phyloP scores from a whole-genome alignment of 768 basidiomycete species.

The Pluteus cervinus region DNA sequence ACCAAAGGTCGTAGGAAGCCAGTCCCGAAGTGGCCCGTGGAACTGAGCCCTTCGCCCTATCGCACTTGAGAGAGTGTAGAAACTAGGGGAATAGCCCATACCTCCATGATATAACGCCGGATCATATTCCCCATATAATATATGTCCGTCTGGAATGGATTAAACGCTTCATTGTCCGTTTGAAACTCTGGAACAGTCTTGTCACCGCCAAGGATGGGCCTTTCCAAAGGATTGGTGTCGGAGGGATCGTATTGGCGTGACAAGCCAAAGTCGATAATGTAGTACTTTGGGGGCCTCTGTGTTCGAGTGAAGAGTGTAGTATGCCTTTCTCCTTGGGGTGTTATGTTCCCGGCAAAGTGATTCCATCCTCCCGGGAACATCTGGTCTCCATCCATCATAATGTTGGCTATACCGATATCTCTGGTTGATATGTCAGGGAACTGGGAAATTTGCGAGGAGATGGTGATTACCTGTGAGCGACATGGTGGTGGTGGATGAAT shows the following conservation, averaged over 20 bases:
- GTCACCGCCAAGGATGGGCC: too few relatives aligned
- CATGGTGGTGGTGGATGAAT: slow-evolving; percentile 26
- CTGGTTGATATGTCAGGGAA: slow-evolving; percentile 9
- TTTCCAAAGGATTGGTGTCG: slow-evolving; percentile 16
- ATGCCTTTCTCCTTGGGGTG: slow-evolving; percentile 1
- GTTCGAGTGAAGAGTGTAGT: slow-evolving; percentile 15
- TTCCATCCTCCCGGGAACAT: slow-evolving; percentile 16
- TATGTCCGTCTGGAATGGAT: slow-evolving; percentile 39
- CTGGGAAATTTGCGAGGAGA: neutral
- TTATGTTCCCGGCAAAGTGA: slow-evolving; percentile 10
- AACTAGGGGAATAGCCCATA: too few relatives aligned
- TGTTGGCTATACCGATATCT: slow-evolving; percentile 22
- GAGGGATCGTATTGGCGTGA: slow-evolving; percentile 19
- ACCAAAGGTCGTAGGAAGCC: slow-evolving; percentile 12
- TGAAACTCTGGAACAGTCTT: too few relatives aligned
- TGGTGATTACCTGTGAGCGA: slow-evolving; percentile 21
- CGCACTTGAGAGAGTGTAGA: neutral
- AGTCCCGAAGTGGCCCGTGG: slow-evolving; percentile 13
- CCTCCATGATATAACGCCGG: slow-evolving; percentile 23
- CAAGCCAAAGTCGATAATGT: slow-evolving; percentile 25
- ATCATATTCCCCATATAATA: slow-evolving; percentile 37
- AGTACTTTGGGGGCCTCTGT: slow-evolving; percentile 18
- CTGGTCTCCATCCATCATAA: slow-evolving; percentile 19
- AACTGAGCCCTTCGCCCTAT: neutral
- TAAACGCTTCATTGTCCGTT: slow-evolving; percentile 31